phyloP scores from a whole-genome alignment of 2,329 filamentous ascomycete species.

The Calonectria hongkongensis region DNA sequence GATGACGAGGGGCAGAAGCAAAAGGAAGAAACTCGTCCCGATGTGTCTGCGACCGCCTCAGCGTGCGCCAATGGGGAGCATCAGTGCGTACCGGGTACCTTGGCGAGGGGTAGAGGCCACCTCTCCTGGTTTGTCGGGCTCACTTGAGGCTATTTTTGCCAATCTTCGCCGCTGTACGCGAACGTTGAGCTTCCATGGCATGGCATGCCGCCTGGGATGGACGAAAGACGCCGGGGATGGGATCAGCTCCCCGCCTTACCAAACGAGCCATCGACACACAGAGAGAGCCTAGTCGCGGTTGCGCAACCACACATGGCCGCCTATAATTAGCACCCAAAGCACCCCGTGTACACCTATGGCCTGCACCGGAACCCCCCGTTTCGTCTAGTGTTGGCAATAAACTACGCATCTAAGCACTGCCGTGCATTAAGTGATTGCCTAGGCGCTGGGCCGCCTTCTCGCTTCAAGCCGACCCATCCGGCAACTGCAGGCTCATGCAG shows the following conservation, averaged over 20 bases:
- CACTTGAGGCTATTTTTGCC: not conserved
- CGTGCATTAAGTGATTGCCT: conserved; percentile 23
- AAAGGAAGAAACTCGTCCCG: conserved; percentile 48
- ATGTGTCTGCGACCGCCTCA: conserved; percentile 6
- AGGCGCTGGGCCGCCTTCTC: not conserved
- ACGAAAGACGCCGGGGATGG: not conserved
- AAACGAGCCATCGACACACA: conserved; percentile 5
- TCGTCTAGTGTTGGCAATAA: conserved; percentile 28
- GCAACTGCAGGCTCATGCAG: not conserved
- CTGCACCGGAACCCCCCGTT: conserved; percentile 20
- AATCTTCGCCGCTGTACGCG: conserved; percentile 34
- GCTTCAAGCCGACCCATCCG: conserved; percentile 8
- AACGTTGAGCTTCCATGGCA: conserved; percentile 1
- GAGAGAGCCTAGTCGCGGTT: not conserved
- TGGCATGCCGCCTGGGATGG: not conserved
- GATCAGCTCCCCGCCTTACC: not conserved
- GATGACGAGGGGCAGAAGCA: conserved; percentile 54
- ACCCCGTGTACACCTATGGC: not conserved
- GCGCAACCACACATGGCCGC: conserved; percentile 14
- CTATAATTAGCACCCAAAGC: conserved; percentile 30
- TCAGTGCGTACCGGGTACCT: conserved; percentile 7
- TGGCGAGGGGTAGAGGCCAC: conserved; percentile 16
- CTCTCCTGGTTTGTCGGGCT: not conserved
- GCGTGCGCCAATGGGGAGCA: conserved; percentile 28
- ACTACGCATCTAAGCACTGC: conserved; percentile 25